Evolutionary conservation across 345 rosid genomes (phyloP), one percentile per base, ranked within the genome.

Genomic region (Eucalyptus erythrocorys): DNA sequence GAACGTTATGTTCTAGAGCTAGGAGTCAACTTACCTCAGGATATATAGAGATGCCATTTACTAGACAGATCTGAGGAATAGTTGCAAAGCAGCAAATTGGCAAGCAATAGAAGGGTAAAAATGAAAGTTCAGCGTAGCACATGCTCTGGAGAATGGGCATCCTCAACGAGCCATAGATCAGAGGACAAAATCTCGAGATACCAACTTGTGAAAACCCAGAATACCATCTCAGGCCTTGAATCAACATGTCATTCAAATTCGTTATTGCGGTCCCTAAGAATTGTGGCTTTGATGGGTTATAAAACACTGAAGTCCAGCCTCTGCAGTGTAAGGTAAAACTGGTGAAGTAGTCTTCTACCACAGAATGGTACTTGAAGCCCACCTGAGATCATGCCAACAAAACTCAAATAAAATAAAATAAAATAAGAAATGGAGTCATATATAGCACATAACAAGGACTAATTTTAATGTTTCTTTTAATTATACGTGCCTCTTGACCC

Each of bases 261-360:
- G 92, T 86, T 4, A 90, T 42, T 2, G 87, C 32, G 22, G 50
- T 89, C 15, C 95, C 95, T 55, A 93, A 81, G 68, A 93, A 92
- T 66, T 90, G 92, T 22, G 94, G 92, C 88, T 91, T 91, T 45
- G 87, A 1, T 0, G 94, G 95, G 66, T 61, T 8, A 22, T 87
- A 84, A 86, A 88, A 94, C 6, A 89, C 91, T 5, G 94, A 93
- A 57, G 24, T 90, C 94, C 93, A 92, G 8, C 95, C 93, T 47
- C 89, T 86, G 88, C 92, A 89, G 68, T 89, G 94, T 66, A 91
- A 53, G 19, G 16, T 88, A 71, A 89, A 89, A 30, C 94, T 88
- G 6, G 94, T 94, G 86, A 93, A 90, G 87, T 24, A 87, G 88
- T 94, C 95, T 89, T 94, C 95, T 16, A 89, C 43, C 40, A 94